Evolutionary conservation across 306 rosid genomes (phyloP), one percentile per base, ranked within the genome.

Genomic region (Medicago lupulina): DNA sequence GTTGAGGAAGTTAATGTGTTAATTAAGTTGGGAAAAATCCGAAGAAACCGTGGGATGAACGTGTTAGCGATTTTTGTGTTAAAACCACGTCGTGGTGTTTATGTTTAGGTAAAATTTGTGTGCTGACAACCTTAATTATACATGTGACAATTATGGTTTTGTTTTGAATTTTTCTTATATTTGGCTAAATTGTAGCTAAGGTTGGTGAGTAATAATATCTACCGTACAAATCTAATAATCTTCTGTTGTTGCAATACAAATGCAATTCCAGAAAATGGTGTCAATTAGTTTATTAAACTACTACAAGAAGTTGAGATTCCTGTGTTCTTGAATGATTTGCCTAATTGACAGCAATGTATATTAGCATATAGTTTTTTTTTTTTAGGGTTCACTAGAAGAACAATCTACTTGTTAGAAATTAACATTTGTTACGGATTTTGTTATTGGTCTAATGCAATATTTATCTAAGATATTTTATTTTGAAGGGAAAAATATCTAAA

Each of bases 1-100:
- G 15, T 18, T 19, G 34, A 55, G 65, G 65, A 59, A 25, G 40
- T 25, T 46, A 58, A 21, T 12, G 8, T 11, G 51, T 38, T 72
- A 43, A 1, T 17, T 41, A 76, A 67, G 81, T 62, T 81, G 79
- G 82, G 40, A 74, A 16, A 14, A 6, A 4, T n/a, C 67, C 73
- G 64, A 74, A 64, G 51, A 78, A 79, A 64, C 50, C 82, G 88
- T 31, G 79, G 76, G 80, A 53, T 8, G 62, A 76, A 85, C 84
- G 89, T 82, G 82, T 83, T 28, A 2, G 40, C 65, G 70, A 34
- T 43, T 88, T 81, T 84, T 40, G 65, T 43, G 83, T 51, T 2
- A 2, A 62, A 38, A 65, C 71, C 76, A 75, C 47, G 82, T 81
- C 83, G 74, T 17, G 0, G 4, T 60, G 13, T 46, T 34, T 71